Base-by-base conservation (phyloP, 352 stramenopile species). In the Phytophthora fragariae region DNA sequence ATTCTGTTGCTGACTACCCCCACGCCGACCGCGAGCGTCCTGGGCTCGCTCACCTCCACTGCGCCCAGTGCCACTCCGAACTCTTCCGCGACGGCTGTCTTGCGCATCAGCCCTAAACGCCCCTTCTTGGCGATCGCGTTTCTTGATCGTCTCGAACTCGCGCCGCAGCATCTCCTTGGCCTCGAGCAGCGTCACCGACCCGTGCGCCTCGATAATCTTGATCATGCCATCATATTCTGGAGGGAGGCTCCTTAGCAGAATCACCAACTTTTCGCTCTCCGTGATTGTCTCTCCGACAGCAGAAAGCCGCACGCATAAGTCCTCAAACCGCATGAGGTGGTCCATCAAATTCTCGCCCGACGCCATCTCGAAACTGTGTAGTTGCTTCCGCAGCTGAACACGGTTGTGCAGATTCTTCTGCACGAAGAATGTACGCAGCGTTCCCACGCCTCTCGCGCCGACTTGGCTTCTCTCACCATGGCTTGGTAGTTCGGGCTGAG, bases 111-210 rank as follows among this genome's bases (percentile, higher is more conserved):
- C 55, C 39, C 67, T 67, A 41, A 75, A 75, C 5, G 68, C 68
- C 39, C 27, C 2, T 33, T 75, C 61, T 21, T 60, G 10, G 35
- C 10, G 35, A 41, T 49, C 37, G 31, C 62, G 21, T 24, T 68
- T 70, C 41, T 71, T 17, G 0, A 69, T 24, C 2, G 17, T 44
- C 1, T 68, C 55, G 15, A 27, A 72, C n/a, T 74, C 72, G 2
- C 72, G 54, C 14, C 41, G 60, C 0, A 75, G 15, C 61, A 79
- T 79, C 29, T 75, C 72, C 46, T 79, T 79, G 2, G 72, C 61
- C 2, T 72, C 62, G 0, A 79, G n/a, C 11, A 79, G 52, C 3
- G 44, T 65, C 5, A 75, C 29, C 2, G 35, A 67, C 0, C 35
- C 27, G 3, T 65, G 35, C 3, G 46, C 49, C 27, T 79, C 72